phyloP scores from a whole-genome alignment of 1,284 basidiomycete species.

The Fomitopsis betulina region DNA sequence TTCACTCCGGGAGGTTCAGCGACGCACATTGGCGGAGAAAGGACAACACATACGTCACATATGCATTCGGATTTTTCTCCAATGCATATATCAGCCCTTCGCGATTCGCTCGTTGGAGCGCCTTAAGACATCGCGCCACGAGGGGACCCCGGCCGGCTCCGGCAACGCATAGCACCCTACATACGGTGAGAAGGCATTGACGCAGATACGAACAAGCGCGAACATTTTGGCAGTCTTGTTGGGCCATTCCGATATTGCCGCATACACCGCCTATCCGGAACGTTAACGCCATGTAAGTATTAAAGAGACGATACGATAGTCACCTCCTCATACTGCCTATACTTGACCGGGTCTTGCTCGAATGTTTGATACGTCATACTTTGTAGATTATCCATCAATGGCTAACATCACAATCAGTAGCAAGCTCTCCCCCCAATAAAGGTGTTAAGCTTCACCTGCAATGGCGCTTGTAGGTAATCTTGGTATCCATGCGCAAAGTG shows the following conservation, averaged over 20 bases:
- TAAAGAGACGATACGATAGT: constrained; percentile 10
- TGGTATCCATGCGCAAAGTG: constrained; percentile 91
- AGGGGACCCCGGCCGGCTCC: constrained; percentile 95
- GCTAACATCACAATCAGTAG: constrained; percentile 39
- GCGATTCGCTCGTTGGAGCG: constrained; percentile 67
- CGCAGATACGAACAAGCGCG: constrained; percentile 17
- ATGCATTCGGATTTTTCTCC: constrained; percentile 96
- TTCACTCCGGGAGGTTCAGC: constrained; percentile 28
- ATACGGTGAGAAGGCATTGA: constrained; percentile 1
- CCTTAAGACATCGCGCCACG: constrained; percentile 82
- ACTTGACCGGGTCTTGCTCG: constrained; percentile 97
- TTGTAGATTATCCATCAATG: constrained; percentile 95
- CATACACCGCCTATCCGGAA: constrained; percentile 64
- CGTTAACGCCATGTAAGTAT: not conserved
- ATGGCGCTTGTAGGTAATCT: constrained; percentile 92
- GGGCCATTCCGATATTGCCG: constrained; percentile 74
- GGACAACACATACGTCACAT: constrained; percentile 71
- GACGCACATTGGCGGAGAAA: constrained; percentile 6
- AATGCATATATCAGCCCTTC: constrained; percentile 80
- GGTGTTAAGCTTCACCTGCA: constrained; percentile 55
- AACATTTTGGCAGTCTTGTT: constrained; percentile 50
- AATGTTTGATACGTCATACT: constrained; percentile 97
- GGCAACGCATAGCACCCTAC: constrained; percentile 82
- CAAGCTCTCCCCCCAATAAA: not conserved
- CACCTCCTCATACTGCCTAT: constrained; percentile 92